phyloP scores from a whole-genome alignment of 2,329 filamentous ascomycete genomes.

The Aspergillus floridensis region DNA sequence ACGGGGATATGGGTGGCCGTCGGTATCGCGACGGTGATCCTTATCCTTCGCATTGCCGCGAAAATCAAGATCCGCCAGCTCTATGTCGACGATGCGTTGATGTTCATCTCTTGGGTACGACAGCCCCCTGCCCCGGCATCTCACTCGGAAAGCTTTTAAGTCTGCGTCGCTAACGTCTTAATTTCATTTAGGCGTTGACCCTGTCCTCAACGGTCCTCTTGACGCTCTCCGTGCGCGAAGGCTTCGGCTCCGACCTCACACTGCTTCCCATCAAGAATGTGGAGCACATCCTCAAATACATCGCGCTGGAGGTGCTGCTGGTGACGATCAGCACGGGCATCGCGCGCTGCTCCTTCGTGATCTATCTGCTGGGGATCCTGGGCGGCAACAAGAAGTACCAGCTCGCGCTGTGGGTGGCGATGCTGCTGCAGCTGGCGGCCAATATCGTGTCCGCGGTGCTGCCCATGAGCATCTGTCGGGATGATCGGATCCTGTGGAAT shows the following conservation, averaged over 20 bases:
- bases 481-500: slow-evolving; percentile 24
- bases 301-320: neutral
- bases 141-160: too few species aligned
- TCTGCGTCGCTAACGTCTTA: neutral
- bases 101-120: slow-evolving; percentile 12
- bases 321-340: slow-evolving; percentile 1
- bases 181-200: neutral
- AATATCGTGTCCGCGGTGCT: slow-evolving; percentile 26
- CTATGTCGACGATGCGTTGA: slow-evolving; percentile 10
- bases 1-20: neutral
- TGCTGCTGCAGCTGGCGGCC: slow-evolving; percentile 20
- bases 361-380: slow-evolving; percentile 11
- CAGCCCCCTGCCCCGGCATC: neutral
- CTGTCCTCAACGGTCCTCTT: neutral
- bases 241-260: neutral
- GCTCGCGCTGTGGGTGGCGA: neutral
- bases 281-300: slow-evolving; percentile 1
- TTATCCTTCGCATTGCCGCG: slow-evolving; percentile 6
- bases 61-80: slow-evolving; percentile 12
- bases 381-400: neutral
- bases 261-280: neutral
- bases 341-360: slow-evolving; percentile 6
- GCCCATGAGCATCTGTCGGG: slow-evolving; percentile 26
- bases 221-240: neutral
- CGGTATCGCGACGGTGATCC: slow-evolving; percentile 3